Evolutionary conservation across 78 protist species (phyloP).

Genomic region (Bigelowiella natans): DNA sequence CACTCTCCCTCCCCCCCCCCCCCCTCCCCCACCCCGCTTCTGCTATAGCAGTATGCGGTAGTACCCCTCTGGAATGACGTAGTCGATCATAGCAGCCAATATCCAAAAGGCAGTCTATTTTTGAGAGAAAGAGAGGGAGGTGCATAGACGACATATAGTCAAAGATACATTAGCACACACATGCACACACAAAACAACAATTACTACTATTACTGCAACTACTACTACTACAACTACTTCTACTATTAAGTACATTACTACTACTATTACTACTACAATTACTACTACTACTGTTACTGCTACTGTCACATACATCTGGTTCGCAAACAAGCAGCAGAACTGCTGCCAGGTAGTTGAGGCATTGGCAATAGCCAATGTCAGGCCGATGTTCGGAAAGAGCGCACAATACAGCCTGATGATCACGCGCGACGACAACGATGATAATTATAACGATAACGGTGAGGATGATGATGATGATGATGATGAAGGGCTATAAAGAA

Average conservation of each 20-base stretch:
- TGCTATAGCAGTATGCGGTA: too few species aligned
- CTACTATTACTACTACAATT: not conserved
- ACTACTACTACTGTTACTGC: not conserved
- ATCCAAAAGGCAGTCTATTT: not conserved
- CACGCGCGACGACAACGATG: too few species aligned
- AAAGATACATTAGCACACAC: not conserved
- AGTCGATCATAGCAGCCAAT: not conserved
- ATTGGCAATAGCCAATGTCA: not conserved
- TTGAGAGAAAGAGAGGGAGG: not conserved
- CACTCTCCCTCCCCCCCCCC: too few species aligned
- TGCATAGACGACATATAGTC: not conserved
- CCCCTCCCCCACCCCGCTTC: too few species aligned
- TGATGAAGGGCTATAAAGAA: too few species aligned
- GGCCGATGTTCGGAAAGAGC: too few species aligned
- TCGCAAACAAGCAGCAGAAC: not conserved
- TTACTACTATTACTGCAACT: not conserved
- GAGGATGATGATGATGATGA: too few species aligned
- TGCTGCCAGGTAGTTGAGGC: not conserved
- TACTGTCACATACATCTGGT: not conserved
- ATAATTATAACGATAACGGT: too few species aligned
- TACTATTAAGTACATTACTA: not conserved
- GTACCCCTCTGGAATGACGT: not conserved
- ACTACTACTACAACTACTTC: not conserved
- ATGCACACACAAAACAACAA: not conserved
- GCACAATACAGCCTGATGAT: too few species aligned